Percentiles rank a stretch among this genome's conserved stretches.
These are phyloP conservation scores for Cicer chorassanicum DNA, from an alignment of 306 rosid species.

Conservation along the genomic window DNA sequence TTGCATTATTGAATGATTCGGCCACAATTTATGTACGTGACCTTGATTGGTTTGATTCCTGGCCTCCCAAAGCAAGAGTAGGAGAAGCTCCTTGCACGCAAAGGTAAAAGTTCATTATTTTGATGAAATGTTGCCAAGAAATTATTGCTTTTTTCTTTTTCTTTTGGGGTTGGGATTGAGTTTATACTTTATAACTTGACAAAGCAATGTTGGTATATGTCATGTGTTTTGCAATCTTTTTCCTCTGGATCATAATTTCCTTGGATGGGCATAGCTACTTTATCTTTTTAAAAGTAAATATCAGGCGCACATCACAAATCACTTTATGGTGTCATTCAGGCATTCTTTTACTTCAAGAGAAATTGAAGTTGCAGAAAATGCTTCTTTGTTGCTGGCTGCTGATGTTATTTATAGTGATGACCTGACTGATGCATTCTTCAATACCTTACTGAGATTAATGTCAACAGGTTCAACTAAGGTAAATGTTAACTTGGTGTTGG, in stretches of 20 bases:
- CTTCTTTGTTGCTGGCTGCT: conserved; percentile 83
- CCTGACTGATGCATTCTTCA: conserved; percentile 82
- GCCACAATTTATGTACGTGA: conserved; percentile 67
- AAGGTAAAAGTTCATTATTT: conserved; percentile 52
- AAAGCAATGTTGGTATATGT: conserved; percentile 9
- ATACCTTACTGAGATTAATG: conserved; percentile 68
- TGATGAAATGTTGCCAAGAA: conserved; percentile 10
- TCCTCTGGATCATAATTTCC: conserved; percentile 22
- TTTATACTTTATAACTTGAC: conserved; percentile 21
- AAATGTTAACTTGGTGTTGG: conserved; percentile 3
- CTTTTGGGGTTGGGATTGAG: conserved; percentile 33
- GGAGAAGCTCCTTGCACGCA: conserved; percentile 51
- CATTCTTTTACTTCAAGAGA: conserved; percentile 73
- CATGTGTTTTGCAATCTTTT: neutral
- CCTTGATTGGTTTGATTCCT: conserved; percentile 81
- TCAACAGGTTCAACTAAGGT: conserved; percentile 78
- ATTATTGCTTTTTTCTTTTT: conserved; percentile 21
- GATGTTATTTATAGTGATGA: conserved; percentile 89
- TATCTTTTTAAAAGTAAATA: conserved; percentile 6
- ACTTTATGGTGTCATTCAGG: conserved; percentile 55
- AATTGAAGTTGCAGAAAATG: conserved; percentile 71
- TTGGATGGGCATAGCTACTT: conserved; percentile 9
- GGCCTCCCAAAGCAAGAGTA: conserved; percentile 70
- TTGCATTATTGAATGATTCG: conserved; percentile 52
- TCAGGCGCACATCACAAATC: conserved; percentile 26